Conservation (phyloP, 208 protist genomes). For the Angomonas deanei region DNA sequence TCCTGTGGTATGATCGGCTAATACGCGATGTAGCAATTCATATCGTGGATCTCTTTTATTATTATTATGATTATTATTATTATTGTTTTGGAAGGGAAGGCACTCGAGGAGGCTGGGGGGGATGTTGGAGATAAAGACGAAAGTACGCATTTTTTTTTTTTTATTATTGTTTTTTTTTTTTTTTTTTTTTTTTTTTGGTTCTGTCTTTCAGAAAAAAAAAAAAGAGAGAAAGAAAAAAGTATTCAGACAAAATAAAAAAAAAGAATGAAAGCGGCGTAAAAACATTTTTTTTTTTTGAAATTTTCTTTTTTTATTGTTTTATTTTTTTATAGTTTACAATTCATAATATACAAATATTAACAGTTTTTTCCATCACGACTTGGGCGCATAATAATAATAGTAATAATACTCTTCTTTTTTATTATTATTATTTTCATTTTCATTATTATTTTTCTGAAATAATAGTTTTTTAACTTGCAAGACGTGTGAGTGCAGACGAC, state of each 20-base stretch:
- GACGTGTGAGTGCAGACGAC: not conserved
- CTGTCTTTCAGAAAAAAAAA: not conserved
- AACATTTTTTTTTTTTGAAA: not conserved
- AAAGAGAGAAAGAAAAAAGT: not conserved
- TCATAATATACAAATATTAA: too few relatives aligned
- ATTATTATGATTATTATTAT: not conserved
- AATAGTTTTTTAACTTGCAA: not conserved
- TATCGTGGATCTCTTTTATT: constrained; percentile 74
- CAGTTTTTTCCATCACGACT: too few relatives aligned
- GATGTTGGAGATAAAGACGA: constrained; percentile 85
- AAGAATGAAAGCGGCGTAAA: not conserved
- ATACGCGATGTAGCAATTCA: constrained; percentile 67
- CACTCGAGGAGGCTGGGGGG: constrained; percentile 71
- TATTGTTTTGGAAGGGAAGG: not conserved
- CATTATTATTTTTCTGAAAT: not conserved
- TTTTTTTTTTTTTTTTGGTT: constrained; percentile 11
- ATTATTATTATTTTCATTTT: not conserved
- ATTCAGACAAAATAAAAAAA: not conserved
- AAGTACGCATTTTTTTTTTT: constrained; percentile 39
- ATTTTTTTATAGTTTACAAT: not conserved
- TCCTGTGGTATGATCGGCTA: constrained; percentile 68
- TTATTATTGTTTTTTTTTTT: constrained; percentile 3
- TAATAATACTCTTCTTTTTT: too few relatives aligned
- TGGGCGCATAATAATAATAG: too few relatives aligned
- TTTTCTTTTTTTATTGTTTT: too few relatives aligned